Conservation (phyloP, 129 eudicot genomes). For the Smallanthus sonchifolius region DNA sequence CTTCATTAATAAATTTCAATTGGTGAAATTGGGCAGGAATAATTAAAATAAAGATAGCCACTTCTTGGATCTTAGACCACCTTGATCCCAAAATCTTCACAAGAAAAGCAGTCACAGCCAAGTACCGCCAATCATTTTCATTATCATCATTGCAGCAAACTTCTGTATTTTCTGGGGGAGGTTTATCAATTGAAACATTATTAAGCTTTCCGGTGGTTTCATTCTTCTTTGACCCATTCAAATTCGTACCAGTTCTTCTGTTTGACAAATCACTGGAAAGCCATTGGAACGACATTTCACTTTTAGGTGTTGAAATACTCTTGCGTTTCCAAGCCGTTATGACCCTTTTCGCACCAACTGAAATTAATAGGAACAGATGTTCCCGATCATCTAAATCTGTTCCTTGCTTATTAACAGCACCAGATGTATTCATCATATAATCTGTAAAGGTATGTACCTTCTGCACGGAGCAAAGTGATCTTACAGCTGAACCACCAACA, state of each 20-base stretch:
- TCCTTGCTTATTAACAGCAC: constrained; percentile 17
- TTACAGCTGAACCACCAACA: constrained; percentile 98
- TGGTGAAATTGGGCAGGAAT: background rate
- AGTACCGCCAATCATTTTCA: constrained; percentile 98
- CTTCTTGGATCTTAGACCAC: constrained; percentile 32
- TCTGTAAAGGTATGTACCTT: constrained; percentile 50
- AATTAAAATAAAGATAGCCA: background rate
- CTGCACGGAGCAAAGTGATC: constrained; percentile 69
- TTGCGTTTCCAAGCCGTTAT: constrained; percentile 83
- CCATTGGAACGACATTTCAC: constrained; percentile 76
- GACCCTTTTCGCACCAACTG: constrained; percentile 98
- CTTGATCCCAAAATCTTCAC: constrained; percentile 63
- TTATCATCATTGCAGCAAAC: constrained; percentile 32
- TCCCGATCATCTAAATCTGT: constrained; percentile 39
- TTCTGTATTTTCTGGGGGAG: constrained; percentile 16
- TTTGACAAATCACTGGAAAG: constrained; percentile 88
- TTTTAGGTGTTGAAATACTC: constrained; percentile 24
- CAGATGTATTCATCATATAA: constrained; percentile 26
- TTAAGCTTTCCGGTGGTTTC: constrained; percentile 21
- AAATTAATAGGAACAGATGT: constrained; percentile 55
- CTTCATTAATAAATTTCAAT: constrained; percentile 6
- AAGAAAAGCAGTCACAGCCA: constrained; percentile 90
- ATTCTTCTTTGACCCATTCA: constrained; percentile 29
- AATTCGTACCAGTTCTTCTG: constrained; percentile 35
- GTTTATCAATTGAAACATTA: constrained; percentile 17